These are phyloP conservation scores for Strobilomyces dryophilus DNA, from an alignment of 768 basidiomycete species.

Conservation along the genomic window DNA sequence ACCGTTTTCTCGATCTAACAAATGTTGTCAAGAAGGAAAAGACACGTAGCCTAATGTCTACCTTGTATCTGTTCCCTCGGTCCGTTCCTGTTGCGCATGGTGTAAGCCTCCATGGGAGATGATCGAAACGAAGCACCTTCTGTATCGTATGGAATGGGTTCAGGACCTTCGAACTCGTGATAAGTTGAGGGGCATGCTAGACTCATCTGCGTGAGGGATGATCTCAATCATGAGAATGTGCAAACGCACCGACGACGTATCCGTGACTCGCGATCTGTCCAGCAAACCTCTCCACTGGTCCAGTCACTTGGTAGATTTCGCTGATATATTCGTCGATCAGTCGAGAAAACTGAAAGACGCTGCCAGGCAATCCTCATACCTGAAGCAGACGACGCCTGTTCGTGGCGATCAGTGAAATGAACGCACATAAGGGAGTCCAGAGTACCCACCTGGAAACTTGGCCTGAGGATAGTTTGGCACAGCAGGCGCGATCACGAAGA, in stretches of 20 bases:
- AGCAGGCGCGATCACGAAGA: slow-evolving; percentile 79
- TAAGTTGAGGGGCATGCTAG: slow-evolving; percentile 80
- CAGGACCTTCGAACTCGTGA: slow-evolving; percentile 91
- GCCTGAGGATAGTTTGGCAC: slow-evolving; percentile 83
- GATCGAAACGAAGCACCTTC: slow-evolving; percentile 50
- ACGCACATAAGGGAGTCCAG: not conserved
- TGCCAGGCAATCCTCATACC: slow-evolving; percentile 35
- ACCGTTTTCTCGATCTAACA: slow-evolving; percentile 81
- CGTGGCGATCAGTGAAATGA: not conserved
- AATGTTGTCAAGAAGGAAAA: slow-evolving; percentile 3
- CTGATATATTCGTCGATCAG: slow-evolving; percentile 35
- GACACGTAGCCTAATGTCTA: slow-evolving; percentile 14
- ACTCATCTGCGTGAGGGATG: not conserved
- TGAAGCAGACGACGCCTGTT: slow-evolving; percentile 77
- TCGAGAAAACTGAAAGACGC: not conserved
- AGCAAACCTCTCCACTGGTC: slow-evolving; percentile 90
- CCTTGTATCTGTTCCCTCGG: slow-evolving; percentile 92
- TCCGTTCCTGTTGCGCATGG: slow-evolving; percentile 59
- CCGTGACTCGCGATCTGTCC: slow-evolving; percentile 87
- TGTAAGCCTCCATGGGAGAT: not conserved
- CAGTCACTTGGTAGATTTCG: slow-evolving; percentile 96
- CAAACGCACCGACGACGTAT: slow-evolving; percentile 66
- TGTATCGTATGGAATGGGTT: slow-evolving; percentile 81
- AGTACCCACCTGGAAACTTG: slow-evolving; percentile 72
- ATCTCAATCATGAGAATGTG: not conserved